phyloP scores from a whole-genome alignment of 1,139 yeast genomes.

The Geotrichum fermentans region DNA sequence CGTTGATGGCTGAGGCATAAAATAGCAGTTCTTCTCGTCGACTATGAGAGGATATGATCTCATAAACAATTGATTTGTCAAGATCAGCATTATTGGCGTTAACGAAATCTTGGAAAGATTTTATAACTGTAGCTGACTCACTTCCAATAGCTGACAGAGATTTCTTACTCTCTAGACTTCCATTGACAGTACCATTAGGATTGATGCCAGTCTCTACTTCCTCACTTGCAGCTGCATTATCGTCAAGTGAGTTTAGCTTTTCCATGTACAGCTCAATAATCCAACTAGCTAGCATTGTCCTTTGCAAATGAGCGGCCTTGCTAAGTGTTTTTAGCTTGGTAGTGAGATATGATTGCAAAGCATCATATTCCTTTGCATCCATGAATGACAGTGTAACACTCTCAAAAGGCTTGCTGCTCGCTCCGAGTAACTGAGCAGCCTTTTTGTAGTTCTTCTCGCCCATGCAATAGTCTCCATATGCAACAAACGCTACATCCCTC shows the following conservation, averaged over 20 bases:
- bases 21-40: conserved; percentile 57
- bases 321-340: conserved; percentile 47
- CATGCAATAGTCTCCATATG: conserved; percentile 58
- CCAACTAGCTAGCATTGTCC: conserved; percentile 72
- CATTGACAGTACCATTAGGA: conserved; percentile 28
- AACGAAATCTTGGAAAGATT: conserved; percentile 51
- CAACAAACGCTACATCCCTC: conserved; percentile 53
- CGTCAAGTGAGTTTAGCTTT: conserved; percentile 47
- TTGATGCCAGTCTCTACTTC: conserved; percentile 14
- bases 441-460: conserved; percentile 37
- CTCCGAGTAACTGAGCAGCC: conserved; percentile 64
- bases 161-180: conserved; percentile 7
- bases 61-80: conserved; percentile 65
- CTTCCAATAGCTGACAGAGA: conserved; percentile 20
- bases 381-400: conserved; percentile 61
- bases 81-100: conserved; percentile 46
- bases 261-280: conserved; percentile 64
- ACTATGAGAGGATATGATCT: conserved; percentile 63
- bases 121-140: conserved; percentile 24
- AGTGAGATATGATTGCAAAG: conserved; percentile 54
- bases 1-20: conserved; percentile 66
- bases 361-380: conserved; percentile 42
- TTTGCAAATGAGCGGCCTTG: conserved; percentile 47
- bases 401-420: conserved; percentile 66
- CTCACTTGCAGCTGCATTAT: conserved; percentile 32